phyloP scores from a whole-genome alignment of 2,329 filamentous ascomycete genomes.

The Fusarium aywerte region DNA sequence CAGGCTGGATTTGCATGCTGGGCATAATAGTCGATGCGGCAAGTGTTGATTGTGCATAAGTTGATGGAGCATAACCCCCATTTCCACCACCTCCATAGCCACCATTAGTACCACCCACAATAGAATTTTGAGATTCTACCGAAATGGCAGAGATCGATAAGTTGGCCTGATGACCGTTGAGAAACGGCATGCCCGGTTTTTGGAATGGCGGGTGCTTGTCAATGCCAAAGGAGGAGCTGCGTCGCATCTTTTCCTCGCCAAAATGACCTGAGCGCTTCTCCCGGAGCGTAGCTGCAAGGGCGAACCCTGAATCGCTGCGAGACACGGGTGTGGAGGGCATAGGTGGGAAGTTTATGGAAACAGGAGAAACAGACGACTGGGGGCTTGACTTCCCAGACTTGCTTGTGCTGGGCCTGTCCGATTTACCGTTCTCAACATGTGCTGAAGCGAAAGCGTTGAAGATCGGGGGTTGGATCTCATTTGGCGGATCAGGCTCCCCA shows the following conservation, averaged over 20 bases:
- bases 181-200: conserved; percentile 78
- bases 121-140: conserved; percentile 75
- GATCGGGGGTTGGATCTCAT: conserved; percentile 69
- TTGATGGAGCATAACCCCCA: conserved; percentile 78
- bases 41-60: conserved; percentile 86
- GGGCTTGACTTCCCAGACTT: conserved; percentile 71
- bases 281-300: conserved; percentile 83
- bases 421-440: conserved; percentile 71
- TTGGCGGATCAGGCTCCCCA: conserved; percentile 69
- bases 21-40: conserved; percentile 90
- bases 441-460: conserved; percentile 93
- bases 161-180: conserved; percentile 71
- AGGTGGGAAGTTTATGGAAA: conserved; percentile 80
- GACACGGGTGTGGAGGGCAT: conserved; percentile 83
- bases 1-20: conserved; percentile 81
- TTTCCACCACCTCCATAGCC: conserved; percentile 50
- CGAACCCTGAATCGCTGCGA: conserved; percentile 90
- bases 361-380: conserved; percentile 75
- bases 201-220: conserved; percentile 75
- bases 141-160: conserved; percentile 69
- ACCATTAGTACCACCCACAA: conserved; percentile 54
- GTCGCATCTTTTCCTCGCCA: conserved; percentile 77
- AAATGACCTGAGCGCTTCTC: conserved; percentile 97
- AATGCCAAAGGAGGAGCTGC: conserved; percentile 92
- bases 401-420: conserved; percentile 82